phyloP scores from a whole-genome alignment of 75 land plant species.

The Cunninghamia lanceolata region DNA sequence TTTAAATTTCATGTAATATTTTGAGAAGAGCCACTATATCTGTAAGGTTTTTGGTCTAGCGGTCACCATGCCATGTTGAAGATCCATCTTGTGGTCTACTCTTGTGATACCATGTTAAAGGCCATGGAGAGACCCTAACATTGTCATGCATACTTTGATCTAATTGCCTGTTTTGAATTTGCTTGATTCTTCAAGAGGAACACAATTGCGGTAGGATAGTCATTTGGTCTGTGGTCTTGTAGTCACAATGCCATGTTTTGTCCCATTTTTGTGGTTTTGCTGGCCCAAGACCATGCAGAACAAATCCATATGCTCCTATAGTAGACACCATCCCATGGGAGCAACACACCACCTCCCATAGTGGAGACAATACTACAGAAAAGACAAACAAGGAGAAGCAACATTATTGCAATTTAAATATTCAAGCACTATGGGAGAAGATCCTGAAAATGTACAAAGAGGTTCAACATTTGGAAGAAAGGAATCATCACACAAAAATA shows the following conservation, averaged over 20 bases:
- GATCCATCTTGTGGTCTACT: no score
- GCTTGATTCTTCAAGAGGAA: background rate
- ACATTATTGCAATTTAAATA: background rate
- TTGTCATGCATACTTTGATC: background rate
- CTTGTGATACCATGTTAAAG: no score
- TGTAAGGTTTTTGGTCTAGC: no score
- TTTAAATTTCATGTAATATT: no score
- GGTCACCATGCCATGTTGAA: no score
- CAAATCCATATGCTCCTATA: background rate
- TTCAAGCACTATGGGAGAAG: background rate
- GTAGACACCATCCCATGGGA: background rate
- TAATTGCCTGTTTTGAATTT: background rate
- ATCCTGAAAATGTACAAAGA: background rate
- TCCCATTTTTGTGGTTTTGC: background rate
- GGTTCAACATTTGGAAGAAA: no score
- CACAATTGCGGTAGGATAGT: background rate
- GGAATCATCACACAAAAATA: no score
- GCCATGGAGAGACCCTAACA: no score
- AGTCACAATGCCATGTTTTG: background rate
- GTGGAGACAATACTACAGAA: background rate
- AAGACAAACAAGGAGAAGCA: background rate
- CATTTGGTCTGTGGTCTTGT: background rate
- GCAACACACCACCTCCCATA: background rate
- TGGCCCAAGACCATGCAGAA: background rate
- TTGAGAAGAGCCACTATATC: no score